Evolutionary conservation across 352 stramenopile genomes (phyloP).

Genomic region (Plasmopara halstedii): DNA sequence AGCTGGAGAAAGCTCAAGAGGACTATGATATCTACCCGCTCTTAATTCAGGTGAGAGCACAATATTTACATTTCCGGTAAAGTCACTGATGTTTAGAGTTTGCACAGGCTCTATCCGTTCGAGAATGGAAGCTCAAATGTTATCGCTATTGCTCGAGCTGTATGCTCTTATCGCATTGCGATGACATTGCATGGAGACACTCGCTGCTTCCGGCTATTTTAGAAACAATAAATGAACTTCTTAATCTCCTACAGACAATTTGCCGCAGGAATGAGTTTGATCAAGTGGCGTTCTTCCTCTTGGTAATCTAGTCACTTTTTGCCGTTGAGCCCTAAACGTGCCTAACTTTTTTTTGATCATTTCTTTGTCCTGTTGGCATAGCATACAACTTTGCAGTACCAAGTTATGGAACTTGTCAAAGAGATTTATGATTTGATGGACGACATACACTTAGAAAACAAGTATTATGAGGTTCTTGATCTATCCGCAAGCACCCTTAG

Average conservation of each 20-base stretch:
- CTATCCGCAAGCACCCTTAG: conserved; percentile 19
- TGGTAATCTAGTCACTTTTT: conserved; percentile 12
- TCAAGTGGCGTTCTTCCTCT: conserved; percentile 22
- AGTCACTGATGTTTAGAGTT: not conserved
- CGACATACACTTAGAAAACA: conserved; percentile 4
- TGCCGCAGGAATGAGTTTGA: conserved; percentile 13
- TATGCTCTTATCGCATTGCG: conserved; percentile 17
- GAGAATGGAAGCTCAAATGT: conserved; percentile 27
- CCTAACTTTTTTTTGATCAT: conserved; percentile 1
- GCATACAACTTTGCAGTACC: conserved; percentile 37
- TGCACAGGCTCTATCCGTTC: conserved; percentile 35
- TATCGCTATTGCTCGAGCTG: conserved; percentile 19
- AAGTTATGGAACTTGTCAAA: conserved; percentile 31
- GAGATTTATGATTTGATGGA: conserved; percentile 23
- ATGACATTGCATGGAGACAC: conserved; percentile 16
- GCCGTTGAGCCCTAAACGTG: not conserved
- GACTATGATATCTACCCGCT: conserved; percentile 27
- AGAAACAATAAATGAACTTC: conserved; percentile 27
- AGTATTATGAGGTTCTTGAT: conserved; percentile 27
- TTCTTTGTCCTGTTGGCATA: conserved; percentile 12
- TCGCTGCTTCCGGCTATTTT: conserved; percentile 33
- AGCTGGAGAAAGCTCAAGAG: conserved; percentile 19
- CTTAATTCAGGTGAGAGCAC: conserved; percentile 30
- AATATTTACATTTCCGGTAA: not conserved
- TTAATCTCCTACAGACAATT: conserved; percentile 31